Conservation (phyloP, 805 yeast species). For the Wickerhamomyces hampshirensis region DNA sequence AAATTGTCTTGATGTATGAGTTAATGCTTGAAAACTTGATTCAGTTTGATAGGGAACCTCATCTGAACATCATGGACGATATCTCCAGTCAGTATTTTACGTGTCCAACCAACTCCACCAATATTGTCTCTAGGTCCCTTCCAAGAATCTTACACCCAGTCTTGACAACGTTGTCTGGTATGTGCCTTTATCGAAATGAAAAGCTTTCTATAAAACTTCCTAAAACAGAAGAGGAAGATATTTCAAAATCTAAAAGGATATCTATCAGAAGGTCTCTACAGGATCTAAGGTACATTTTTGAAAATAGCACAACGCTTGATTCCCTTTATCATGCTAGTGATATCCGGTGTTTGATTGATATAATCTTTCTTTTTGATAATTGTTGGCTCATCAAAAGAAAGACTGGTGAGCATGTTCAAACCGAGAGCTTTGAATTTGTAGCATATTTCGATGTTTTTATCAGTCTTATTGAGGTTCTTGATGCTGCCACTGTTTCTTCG, state of each 20-base stretch:
- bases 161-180: too few species aligned
- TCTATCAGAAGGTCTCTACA: conserved; percentile 12
- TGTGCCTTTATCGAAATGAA: too few species aligned
- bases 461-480: conserved; percentile 34
- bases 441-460: conserved; percentile 46
- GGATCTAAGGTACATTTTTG: conserved; percentile 17
- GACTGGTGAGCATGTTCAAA: conserved; percentile 64
- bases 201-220: conserved; percentile 21
- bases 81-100: conserved; percentile 86
- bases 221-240: conserved; percentile 3
- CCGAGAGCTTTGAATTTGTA: conserved; percentile 47
- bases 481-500: background rate
- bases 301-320: conserved; percentile 27
- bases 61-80: conserved; percentile 64
- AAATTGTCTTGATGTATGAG: conserved; percentile 51
- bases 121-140: conserved; percentile 29
- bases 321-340: conserved; percentile 27
- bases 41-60: conserved; percentile 84
- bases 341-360: conserved; percentile 28
- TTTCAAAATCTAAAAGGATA: conserved; percentile 8
- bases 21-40: conserved; percentile 43
- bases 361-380: conserved; percentile 48
- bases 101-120: conserved; percentile 73
- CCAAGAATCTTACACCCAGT: too few species aligned
- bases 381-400: conserved; percentile 52